Evolutionary conservation across 768 basidiomycete genomes (phyloP).

Genomic region (Clathrus columnatus): DNA sequence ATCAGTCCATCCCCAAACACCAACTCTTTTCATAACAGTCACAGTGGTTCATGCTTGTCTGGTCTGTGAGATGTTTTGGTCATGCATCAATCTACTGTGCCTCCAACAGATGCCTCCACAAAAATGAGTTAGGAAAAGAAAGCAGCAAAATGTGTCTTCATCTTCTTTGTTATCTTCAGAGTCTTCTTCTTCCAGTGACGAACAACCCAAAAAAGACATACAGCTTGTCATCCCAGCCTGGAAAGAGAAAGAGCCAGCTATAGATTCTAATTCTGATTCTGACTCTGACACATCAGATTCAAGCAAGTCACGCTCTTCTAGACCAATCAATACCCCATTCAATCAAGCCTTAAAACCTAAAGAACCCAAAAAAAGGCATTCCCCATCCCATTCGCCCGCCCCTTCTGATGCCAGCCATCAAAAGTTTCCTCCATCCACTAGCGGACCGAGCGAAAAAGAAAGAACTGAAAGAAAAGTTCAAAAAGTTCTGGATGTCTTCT

Average conservation of each 20-base stretch:
- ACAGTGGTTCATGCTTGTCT: no score
- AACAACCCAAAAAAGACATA: neutral
- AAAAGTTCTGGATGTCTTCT: conserved; percentile 82
- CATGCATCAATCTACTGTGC: no score
- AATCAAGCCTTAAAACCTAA: no score
- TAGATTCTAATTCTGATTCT: conserved; percentile 6
- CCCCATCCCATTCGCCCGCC: conserved; percentile 24
- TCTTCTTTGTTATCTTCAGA: conserved; percentile 4
- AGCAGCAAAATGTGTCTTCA: conserved; percentile 5
- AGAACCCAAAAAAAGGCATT: neutral
- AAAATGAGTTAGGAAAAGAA: conserved; percentile 7
- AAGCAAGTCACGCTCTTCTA: neutral
- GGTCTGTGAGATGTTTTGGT: no score
- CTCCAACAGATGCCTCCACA: neutral
- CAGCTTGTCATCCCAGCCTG: neutral
- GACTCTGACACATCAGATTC: no score
- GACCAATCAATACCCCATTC: neutral
- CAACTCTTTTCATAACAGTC: no score
- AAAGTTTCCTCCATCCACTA: conserved; percentile 39
- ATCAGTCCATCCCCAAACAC: no score
- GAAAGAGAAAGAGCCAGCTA: neutral
- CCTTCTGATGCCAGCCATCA: conserved; percentile 35
- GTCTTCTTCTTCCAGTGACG: conserved; percentile 3
- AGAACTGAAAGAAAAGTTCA: conserved; percentile 55
- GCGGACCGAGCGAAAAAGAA: conserved; percentile 34